Conservation (phyloP, 345 rosid genomes). For the Hibiscus syriacus region DNA sequence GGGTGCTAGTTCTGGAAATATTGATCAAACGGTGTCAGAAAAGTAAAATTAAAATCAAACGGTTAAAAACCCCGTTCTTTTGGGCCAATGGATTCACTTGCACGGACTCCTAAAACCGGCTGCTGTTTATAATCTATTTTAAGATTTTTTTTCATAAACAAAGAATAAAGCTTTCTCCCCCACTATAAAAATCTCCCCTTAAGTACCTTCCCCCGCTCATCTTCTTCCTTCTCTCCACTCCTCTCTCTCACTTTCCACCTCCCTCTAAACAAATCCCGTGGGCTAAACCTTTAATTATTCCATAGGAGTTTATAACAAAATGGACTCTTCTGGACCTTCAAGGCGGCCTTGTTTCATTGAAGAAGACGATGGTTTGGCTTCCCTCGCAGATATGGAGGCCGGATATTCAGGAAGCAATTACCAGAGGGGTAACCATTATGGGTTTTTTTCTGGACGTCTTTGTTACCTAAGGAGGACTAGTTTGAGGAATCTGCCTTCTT, state of each 20-base stretch:
- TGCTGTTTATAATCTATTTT: constrained; percentile 16
- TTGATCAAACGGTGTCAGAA: too few relatives aligned
- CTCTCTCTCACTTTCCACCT: too few relatives aligned
- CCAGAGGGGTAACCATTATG: constrained; percentile 9
- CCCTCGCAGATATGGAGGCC: constrained; percentile 46
- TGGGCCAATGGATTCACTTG: constrained; percentile 42
- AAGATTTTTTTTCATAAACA: background rate
- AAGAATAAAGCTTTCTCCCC: constrained; percentile 12
- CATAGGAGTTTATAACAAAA: constrained; percentile 4
- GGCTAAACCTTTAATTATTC: background rate
- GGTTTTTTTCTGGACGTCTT: constrained; percentile 24
- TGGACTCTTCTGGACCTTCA: constrained; percentile 24
- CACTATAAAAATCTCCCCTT: constrained; percentile 21
- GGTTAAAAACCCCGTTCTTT: too few relatives aligned
- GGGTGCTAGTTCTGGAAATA: too few relatives aligned
- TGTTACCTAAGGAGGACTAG: too few relatives aligned
- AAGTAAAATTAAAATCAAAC: too few relatives aligned
- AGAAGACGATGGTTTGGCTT: constrained; percentile 56
- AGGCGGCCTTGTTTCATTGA: constrained; percentile 38
- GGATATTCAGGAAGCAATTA: constrained; percentile 33
- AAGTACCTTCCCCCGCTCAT: background rate
- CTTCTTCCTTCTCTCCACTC: background rate
- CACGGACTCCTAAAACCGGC: constrained; percentile 33
- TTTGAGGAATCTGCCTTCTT: constrained; percentile 23
- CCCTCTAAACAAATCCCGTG: too few relatives aligned